A percentile compares a stretch with the other conserved stretches of the same genome.
These are phyloP conservation scores for Zoysia pacifica DNA, from an alignment of 176 grass and related monocot species.

Conservation along the genomic window DNA sequence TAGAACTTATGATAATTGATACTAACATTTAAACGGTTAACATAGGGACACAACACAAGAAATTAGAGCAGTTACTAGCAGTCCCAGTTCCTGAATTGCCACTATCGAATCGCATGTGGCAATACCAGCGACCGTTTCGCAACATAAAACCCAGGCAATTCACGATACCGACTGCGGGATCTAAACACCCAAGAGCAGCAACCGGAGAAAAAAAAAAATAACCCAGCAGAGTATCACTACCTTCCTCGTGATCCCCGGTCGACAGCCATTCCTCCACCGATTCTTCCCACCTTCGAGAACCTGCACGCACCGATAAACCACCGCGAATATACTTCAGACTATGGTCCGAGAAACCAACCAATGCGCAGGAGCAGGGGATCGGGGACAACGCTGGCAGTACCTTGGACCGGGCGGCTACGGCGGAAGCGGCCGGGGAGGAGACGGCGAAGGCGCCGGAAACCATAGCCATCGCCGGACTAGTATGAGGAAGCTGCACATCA, in stretches of 20 bases:
- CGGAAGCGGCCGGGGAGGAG: constrained; percentile 38
- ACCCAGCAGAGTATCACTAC: not conserved
- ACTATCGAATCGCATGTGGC: not conserved
- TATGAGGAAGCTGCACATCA: constrained; percentile 15
- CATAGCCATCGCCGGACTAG: constrained; percentile 41
- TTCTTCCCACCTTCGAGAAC: constrained; percentile 20
- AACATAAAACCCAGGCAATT: not conserved
- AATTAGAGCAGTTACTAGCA: not conserved
- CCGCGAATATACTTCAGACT: not conserved
- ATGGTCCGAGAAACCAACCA: not conserved
- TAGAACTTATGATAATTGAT: not conserved
- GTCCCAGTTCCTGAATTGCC: not conserved
- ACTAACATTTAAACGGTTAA: not conserved
- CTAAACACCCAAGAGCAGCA: not conserved
- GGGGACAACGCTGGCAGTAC: not conserved
- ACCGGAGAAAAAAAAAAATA: not conserved
- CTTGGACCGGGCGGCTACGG: constrained; percentile 40
- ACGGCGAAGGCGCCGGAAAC: constrained; percentile 27
- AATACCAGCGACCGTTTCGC: not conserved
- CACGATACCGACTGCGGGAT: not conserved
- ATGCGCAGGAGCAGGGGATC: not conserved
- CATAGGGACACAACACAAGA: not conserved
- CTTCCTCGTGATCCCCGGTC: constrained; percentile 50
- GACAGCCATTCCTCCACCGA: constrained; percentile 17
- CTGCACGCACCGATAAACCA: constrained; percentile 15